Evolutionary conservation across 805 yeast genomes (phyloP), one percentile per base, ranked within the genome.

Genomic region (Blastobotrys mokoenaii): DNA sequence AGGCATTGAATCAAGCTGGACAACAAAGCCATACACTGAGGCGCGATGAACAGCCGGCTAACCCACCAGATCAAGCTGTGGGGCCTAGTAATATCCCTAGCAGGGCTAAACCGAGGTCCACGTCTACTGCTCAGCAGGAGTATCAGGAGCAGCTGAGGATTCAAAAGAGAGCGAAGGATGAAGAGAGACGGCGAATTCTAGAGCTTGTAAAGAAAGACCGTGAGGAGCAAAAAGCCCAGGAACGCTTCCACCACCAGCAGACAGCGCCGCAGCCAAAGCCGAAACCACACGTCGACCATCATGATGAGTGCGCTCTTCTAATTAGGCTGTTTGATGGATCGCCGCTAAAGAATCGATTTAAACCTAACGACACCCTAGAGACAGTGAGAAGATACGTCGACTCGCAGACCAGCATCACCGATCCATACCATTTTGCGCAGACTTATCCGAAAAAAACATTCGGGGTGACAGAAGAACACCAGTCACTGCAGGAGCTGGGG

Each of bases 321-420:
- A 68, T 86, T 10, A 76, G 84, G 52, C 65, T 83, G 33, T 71
- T 85, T 40, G 83, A 85, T 61, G 90, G 95, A 0, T 65, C 69
- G 10, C 67, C 82, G 1, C 46, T 82, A 2, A 73, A 70, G 45
- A 71, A 76, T 40, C 67, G 67, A 17, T 84, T 85, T 53, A 48
- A 56, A 1, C 60, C 73, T 1, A 47, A 53, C 1, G 68, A 71
- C 9, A 73, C 76, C 1, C 65, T 86, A 32, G 64, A 64, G 15
- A 73, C 71, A 39, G 88, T 86, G 2, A 68, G 95, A 44, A 63
- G 60, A 15, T 80, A 82, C 79, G 62, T 84, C 8, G 80, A 79
- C 47, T 53, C 51, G 3, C 60, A 84, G 60, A 69, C 75, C 1
- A 74, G 73, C 49, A 68, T 71, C 1, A 69, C 65, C 30, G 62